A percentile compares a stretch with the other conserved stretches of the same genome.
Evolutionary conservation across 495 filamentous ascomycete genomes (phyloP).

Genomic region (Aspergillus hancockii): DNA sequence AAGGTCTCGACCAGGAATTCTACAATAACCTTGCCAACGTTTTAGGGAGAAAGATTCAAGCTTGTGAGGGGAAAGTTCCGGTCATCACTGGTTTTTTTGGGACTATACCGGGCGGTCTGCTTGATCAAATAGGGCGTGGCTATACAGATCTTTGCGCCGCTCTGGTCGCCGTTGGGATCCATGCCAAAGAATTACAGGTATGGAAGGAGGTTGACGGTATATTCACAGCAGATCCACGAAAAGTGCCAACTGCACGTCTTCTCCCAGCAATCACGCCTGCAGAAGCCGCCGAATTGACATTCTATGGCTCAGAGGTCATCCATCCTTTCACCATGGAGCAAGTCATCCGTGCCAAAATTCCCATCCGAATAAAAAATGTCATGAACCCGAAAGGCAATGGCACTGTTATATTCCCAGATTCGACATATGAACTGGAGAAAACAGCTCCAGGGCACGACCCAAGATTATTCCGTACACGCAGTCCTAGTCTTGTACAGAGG

Average conservation of each 20-base stretch:
- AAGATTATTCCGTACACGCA: constrained; percentile 48
- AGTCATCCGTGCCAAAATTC: constrained; percentile 88
- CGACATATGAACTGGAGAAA: constrained; percentile 46
- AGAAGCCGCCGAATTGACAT: constrained; percentile 88
- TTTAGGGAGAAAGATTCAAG: constrained; percentile 66
- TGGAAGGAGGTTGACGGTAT: constrained; percentile 96
- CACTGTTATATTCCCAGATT: constrained; percentile 74
- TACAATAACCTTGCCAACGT: constrained; percentile 68
- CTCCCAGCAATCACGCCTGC: constrained; percentile 78
- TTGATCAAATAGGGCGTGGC: constrained; percentile 78
- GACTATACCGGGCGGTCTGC: constrained; percentile 75
- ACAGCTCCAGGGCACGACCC: constrained; percentile 48
- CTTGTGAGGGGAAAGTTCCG: constrained; percentile 70
- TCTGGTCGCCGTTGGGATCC: constrained; percentile 73
- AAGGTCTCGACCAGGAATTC: constrained; percentile 74
- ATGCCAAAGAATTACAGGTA: constrained; percentile 79
- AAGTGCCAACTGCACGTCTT: constrained; percentile 81
- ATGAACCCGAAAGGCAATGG: constrained; percentile 87
- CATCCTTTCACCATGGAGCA: constrained; percentile 99
- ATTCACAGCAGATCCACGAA: constrained; percentile 84
- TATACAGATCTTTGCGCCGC: constrained; percentile 91
- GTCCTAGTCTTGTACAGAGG: constrained; percentile 46
- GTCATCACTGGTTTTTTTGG: constrained; percentile 88
- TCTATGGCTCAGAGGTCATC: constrained; percentile 94
- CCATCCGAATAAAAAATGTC: constrained; percentile 97